Percentiles rank a stretch among this genome's conserved stretches.
These are phyloP conservation scores for Neurospora sp. DNA, from an alignment of 495 filamentous ascomycete genomes.

Conservation along the genomic window DNA sequence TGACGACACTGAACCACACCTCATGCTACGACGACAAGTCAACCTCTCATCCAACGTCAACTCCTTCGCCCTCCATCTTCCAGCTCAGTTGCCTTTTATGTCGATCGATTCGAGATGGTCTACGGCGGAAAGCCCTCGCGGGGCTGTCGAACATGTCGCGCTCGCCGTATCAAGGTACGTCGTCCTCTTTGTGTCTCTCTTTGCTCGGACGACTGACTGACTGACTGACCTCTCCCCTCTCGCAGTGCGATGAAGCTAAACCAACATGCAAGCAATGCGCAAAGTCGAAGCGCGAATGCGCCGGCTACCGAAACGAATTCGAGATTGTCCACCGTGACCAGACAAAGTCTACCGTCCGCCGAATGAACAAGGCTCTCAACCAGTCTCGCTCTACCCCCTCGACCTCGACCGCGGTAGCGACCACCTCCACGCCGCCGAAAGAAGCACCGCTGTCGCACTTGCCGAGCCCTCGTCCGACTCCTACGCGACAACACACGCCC, in stretches of 20 bases:
- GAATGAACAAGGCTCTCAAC: constrained; percentile 19
- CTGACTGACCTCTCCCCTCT: background rate
- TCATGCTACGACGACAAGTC: background rate
- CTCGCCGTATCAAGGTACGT: constrained; percentile 59
- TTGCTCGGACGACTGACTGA: background rate
- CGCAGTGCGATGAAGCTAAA: constrained; percentile 56
- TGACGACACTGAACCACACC: background rate
- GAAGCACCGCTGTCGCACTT: background rate
- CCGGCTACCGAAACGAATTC: constrained; percentile 55
- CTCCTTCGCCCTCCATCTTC: background rate
- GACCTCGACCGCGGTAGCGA: background rate
- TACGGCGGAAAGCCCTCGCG: constrained; percentile 64
- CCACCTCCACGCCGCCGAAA: no score
- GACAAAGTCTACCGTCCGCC: constrained; percentile 45
- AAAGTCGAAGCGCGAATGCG: constrained; percentile 55
- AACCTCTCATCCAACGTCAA: background rate
- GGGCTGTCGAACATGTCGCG: constrained; percentile 61
- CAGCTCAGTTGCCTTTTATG: background rate
- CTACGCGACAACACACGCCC: background rate
- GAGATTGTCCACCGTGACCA: constrained; percentile 60
- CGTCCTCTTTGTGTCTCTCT: background rate
- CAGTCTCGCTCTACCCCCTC: background rate
- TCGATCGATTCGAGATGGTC: constrained; percentile 40
- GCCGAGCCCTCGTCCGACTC: constrained; percentile 1
- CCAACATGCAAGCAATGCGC: constrained; percentile 58